phyloP scores from a whole-genome alignment of 2,329 filamentous ascomycete species.

The Cercospora zeae-maydis region DNA sequence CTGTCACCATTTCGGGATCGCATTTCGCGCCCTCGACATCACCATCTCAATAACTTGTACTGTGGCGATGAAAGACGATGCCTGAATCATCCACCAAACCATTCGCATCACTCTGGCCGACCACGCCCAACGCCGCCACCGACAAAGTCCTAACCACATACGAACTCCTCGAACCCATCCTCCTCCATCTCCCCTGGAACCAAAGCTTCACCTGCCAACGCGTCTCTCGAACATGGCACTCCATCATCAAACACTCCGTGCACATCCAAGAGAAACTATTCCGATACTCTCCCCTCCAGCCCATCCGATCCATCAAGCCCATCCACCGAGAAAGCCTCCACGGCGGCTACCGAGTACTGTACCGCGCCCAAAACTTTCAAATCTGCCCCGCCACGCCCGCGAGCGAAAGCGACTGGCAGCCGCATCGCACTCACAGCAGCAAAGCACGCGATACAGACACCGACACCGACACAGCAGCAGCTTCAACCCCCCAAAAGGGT shows the following conservation, averaged over 20 bases:
- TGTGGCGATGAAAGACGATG: neutral
- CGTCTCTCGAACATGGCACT: constrained; percentile 10
- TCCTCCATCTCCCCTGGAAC: constrained; percentile 8
- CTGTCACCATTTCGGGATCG: neutral
- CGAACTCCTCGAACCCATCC: constrained; percentile 16
- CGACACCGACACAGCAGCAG: neutral
- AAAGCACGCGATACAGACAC: neutral
- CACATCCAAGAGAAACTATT: constrained; percentile 10
- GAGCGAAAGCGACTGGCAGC: neutral
- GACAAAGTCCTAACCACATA: constrained; percentile 12
- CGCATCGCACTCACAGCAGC: neutral
- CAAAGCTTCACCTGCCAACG: constrained; percentile 7
- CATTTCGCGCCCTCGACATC: neutral
- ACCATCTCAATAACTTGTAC: too few species aligned
- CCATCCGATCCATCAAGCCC: neutral
- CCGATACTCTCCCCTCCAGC: neutral
- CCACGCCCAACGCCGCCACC: neutral
- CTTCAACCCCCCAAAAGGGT: neutral
- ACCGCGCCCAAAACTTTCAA: neutral
- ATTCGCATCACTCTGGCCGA: neutral
- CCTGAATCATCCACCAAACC: neutral
- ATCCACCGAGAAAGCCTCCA: constrained; percentile 1
- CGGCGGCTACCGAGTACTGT: neutral
- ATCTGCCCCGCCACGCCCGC: neutral
- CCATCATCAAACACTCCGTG: constrained; percentile 8